Evolutionary conservation across 495 filamentous ascomycete species (phyloP), one percentile per base, ranked within the genome.

Genomic region (Clavariopsis aquatica): DNA sequence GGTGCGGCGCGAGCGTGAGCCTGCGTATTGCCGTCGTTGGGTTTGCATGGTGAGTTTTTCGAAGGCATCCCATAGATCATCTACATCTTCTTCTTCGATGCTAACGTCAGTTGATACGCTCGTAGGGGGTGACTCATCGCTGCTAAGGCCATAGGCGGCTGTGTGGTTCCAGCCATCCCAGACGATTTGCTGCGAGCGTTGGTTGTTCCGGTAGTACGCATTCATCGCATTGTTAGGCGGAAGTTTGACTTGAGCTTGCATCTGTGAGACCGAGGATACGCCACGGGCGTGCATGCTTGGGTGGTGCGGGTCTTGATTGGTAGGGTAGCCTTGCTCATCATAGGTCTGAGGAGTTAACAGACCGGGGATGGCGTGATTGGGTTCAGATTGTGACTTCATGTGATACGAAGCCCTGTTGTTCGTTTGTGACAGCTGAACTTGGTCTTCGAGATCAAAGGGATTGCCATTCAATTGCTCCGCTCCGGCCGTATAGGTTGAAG

Each of bases 391-490:
- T 13, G 69, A 68, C 36, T 68, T 68, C 46, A 60, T 68, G 60
- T 71, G 69, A 47, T 57, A 68, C 2, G 69, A 71, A 19, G 62
- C 61, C 4, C 69, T 65, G 49, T 71, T 65, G 61, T 68, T 71
- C 24, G 49, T 65, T 19, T 64, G 52, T 17, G 69, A 62, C 17
- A 68, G 65, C n/a, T 68, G 55, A 22, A 71, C 65, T 56, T 71
- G 69, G 49, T 71, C 69, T 57, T 78, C 76, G 46, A 77, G 72
- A 60, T 78, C 73, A 62, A 78, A 78, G 0, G 76, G 76, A 53
- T 78, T 72, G 31, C 73, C 74, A 27, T 70, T 71, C 15, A 68
- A 68, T 28, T 66, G 61, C 36, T 76, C 73, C 0, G 73, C 73
- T 46, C 69, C 63, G 12, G 66, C 65, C 9, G 59, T 70, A 49